Conservation (phyloP, 1,284 basidiomycete species). For the Fereydounia khargensis region DNA sequence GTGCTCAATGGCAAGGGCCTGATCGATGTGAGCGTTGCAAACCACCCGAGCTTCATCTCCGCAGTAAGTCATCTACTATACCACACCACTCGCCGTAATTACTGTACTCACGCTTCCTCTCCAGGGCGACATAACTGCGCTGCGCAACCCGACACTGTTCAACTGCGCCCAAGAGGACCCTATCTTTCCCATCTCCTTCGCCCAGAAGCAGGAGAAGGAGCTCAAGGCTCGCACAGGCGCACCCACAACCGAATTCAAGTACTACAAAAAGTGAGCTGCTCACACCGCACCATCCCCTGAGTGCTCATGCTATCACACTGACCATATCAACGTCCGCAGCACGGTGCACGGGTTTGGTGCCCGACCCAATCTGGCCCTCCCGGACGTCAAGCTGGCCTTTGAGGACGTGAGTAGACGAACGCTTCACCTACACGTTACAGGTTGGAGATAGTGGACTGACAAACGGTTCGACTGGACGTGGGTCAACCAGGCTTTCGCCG, state of each 20-base stretch:
- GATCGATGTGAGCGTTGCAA: slow-evolving; percentile 63
- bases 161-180: slow-evolving; percentile 66
- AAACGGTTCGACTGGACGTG: no score
- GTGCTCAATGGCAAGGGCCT: slow-evolving; percentile 45
- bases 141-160: slow-evolving; percentile 64
- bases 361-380: slow-evolving; percentile 62
- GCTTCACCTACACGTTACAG: no score
- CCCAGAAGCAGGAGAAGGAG: slow-evolving; percentile 60
- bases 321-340: slow-evolving; percentile 60
- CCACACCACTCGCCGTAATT: background rate
- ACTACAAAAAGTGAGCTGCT: slow-evolving; percentile 62
- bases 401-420: no score
- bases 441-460: no score
- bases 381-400: slow-evolving; percentile 63
- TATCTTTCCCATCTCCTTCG: slow-evolving; percentile 59
- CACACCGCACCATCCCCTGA: background rate
- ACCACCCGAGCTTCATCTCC: slow-evolving; percentile 63
- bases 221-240: slow-evolving; percentile 60
- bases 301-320: background rate
- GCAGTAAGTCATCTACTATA: no score
- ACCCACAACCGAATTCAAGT: slow-evolving; percentile 64
- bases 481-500: slow-evolving; percentile 27
- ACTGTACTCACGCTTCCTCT: no score
- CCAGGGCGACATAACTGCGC: slow-evolving; percentile 45
- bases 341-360: slow-evolving; percentile 66